Evolutionary conservation across 192 early-diverging fungal species (phyloP).

Genomic region (Backusella tuberculispora): DNA sequence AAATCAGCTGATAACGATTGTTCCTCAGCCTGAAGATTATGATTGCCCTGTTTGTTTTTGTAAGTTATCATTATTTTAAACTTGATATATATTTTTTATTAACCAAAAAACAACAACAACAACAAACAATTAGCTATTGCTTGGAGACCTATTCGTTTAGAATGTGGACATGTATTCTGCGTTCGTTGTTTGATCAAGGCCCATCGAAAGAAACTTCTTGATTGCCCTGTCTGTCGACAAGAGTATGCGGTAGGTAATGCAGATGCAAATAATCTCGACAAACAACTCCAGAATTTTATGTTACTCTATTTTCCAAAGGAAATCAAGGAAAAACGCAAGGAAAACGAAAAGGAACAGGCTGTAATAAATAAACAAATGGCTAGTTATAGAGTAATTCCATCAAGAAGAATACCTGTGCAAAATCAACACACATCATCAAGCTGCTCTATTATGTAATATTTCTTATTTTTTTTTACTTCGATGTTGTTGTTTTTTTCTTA

Average conservation of each 20-base stretch:
- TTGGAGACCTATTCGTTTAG: conserved; percentile 79
- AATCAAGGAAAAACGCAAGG: conserved; percentile 70
- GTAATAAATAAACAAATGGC: background rate
- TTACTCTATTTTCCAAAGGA: conserved; percentile 81
- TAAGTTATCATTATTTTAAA: conserved; percentile 26
- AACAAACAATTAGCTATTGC: conserved; percentile 50
- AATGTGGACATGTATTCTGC: conserved; percentile 79
- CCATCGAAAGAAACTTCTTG: conserved; percentile 56
- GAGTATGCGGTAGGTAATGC: conserved; percentile 64
- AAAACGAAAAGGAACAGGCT: conserved; percentile 64
- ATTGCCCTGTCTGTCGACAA: conserved; percentile 79
- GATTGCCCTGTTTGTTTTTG: conserved; percentile 78
- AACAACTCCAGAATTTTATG: conserved; percentile 68
- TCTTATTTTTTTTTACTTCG: background rate
- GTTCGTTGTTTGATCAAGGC: conserved; percentile 82
- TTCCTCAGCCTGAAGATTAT: conserved; percentile 84
- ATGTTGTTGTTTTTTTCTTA: background rate
- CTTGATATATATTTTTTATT: background rate
- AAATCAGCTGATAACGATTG: conserved; percentile 65
- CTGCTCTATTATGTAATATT: background rate
- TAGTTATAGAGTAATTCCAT: background rate
- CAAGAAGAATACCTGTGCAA: background rate
- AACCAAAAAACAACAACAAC: background rate
- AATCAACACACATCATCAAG: background rate
- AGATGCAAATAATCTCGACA: conserved; percentile 62